These are phyloP conservation scores for Vitis labrusca DNA, from an alignment of 164 flowering plant species.

Conservation along the genomic window DNA sequence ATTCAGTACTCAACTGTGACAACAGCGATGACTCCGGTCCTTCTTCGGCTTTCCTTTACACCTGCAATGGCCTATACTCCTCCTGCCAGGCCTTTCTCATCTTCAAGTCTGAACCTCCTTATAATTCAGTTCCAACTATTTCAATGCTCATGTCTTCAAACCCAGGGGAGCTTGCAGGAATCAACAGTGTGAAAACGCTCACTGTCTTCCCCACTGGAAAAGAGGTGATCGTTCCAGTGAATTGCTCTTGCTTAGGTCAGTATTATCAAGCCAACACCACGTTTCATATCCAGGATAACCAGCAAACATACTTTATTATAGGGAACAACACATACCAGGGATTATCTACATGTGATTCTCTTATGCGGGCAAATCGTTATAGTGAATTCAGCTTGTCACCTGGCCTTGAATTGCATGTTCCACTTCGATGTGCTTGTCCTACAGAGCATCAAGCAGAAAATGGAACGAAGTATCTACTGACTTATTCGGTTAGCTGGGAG, in stretches of 20 bases:
- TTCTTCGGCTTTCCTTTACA: slow-evolving; percentile 35
- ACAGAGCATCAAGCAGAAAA: slow-evolving; percentile 39
- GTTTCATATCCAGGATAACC: slow-evolving; percentile 8
- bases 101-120: slow-evolving; percentile 42
- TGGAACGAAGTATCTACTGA: slow-evolving; percentile 47
- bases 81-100: slow-evolving; percentile 46
- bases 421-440: slow-evolving; percentile 76
- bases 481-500: slow-evolving; percentile 30
- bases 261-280: slow-evolving; percentile 49
- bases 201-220: slow-evolving; percentile 23
- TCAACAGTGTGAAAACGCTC: slow-evolving; percentile 32
- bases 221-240: slow-evolving; percentile 50
- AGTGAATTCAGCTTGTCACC: slow-evolving; percentile 11
- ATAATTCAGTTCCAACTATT: slow-evolving; percentile 38
- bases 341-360: slow-evolving; percentile 41
- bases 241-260: slow-evolving; percentile 48
- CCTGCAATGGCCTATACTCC: slow-evolving; percentile 31
- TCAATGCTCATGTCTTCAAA: slow-evolving; percentile 38
- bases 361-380: slow-evolving; percentile 24
- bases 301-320: slow-evolving; percentile 27
- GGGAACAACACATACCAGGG: slow-evolving; percentile 49
- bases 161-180: slow-evolving; percentile 27
- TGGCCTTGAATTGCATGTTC: slow-evolving; percentile 36
- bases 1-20: slow-evolving; percentile 24
- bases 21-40: slow-evolving; percentile 11